Evolutionary conservation across 1,284 basidiomycete species (phyloP).

Genomic region (Ceratorhiza oryzae-sativae): DNA sequence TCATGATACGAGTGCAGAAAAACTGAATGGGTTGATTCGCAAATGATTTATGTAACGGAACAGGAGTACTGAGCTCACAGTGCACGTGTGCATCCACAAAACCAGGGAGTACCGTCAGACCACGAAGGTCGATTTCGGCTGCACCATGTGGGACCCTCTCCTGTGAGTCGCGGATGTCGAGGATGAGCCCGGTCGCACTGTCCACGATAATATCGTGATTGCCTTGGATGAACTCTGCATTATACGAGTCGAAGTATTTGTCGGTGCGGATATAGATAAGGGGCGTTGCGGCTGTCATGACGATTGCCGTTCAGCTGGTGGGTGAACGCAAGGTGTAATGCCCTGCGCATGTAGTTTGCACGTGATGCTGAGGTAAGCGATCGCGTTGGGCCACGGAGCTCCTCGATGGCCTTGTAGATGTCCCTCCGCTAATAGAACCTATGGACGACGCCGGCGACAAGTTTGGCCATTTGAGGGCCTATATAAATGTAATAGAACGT

Average conservation of each 20-base stretch:
- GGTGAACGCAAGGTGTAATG: neutral
- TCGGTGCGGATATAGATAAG: conserved; percentile 17
- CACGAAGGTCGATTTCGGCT: conserved; percentile 59
- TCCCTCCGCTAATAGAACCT: conserved; percentile 7
- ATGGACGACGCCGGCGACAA: conserved; percentile 39
- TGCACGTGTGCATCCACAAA: conserved; percentile 74
- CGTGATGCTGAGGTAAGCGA: conserved; percentile 16
- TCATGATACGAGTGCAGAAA: conserved; percentile 69
- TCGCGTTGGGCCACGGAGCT: neutral
- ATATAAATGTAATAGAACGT: conserved; percentile 12
- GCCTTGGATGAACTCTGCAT: conserved; percentile 19
- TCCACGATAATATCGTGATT: conserved; percentile 22
- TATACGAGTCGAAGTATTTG: conserved; percentile 27
- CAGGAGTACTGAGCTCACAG: conserved; percentile 53
- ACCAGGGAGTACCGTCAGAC: conserved; percentile 63
- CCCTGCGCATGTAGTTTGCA: neutral
- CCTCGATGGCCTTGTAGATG: conserved; percentile 36
- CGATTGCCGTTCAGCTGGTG: neutral
- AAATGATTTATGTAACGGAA: neutral
- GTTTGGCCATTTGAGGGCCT: conserved; percentile 28
- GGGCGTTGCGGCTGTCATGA: neutral
- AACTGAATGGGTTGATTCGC: conserved; percentile 52
- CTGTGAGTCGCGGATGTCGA: neutral
- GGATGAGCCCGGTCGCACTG: conserved; percentile 12
- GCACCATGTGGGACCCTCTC: conserved; percentile 1